Evolutionary conservation across 2,329 filamentous ascomycete genomes (phyloP).

Genomic region (Colletotrichum graminicola): DNA sequence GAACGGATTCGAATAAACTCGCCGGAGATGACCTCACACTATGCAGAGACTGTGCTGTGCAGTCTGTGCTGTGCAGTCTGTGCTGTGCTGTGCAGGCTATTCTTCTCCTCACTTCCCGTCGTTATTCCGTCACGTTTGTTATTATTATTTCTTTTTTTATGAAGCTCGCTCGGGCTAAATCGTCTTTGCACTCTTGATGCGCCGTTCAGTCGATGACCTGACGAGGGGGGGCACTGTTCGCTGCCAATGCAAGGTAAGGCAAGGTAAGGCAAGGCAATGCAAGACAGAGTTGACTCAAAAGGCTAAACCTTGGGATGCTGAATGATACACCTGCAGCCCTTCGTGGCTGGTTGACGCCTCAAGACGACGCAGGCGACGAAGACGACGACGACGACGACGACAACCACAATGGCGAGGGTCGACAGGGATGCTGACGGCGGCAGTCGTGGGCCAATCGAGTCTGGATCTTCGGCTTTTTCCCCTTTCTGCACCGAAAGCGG

Average conservation of each 20-base stretch:
- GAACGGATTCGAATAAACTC: slow-evolving; percentile 24
- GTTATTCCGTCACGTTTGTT: background rate
- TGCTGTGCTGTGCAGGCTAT: background rate
- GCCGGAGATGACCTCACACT: slow-evolving; percentile 13
- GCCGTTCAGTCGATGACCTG: slow-evolving; percentile 15
- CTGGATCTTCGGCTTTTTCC: background rate
- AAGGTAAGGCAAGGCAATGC: too few species aligned
- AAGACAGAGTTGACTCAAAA: background rate
- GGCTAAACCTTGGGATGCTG: slow-evolving; percentile 6
- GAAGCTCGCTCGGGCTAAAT: slow-evolving; percentile 11
- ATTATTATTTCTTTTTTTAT: too few species aligned
- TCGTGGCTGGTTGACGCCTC: background rate
- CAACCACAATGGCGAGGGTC: background rate
- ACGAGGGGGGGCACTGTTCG: slow-evolving; percentile 5
- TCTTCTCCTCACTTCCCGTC: background rate
- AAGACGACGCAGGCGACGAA: too few species aligned
- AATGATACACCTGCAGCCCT: background rate
- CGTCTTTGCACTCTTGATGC: slow-evolving; percentile 18
- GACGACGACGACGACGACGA: too few species aligned
- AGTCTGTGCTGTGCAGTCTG: background rate
- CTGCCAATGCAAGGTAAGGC: background rate
- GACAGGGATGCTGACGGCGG: slow-evolving; percentile 21
- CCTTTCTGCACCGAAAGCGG: background rate
- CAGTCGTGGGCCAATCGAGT: slow-evolving; percentile 33
- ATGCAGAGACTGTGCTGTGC: background rate